phyloP scores from a whole-genome alignment of 805 yeast genomes.

The Cyberlindnera lachancei region DNA sequence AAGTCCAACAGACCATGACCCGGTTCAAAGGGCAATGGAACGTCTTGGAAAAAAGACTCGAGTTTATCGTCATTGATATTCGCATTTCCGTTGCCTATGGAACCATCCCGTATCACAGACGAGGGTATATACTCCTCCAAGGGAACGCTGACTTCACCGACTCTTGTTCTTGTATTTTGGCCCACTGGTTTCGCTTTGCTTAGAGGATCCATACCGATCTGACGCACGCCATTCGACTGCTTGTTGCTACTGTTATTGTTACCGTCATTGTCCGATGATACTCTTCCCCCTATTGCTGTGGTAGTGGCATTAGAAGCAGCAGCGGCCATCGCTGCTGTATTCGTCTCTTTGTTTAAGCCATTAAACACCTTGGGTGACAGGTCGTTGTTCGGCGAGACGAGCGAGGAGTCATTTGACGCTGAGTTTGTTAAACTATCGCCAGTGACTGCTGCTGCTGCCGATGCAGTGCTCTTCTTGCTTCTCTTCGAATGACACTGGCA shows the following conservation, averaged over 20 bases:
- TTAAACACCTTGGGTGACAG: too few relatives aligned
- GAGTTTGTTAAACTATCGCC: too few relatives aligned
- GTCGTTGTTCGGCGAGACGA: too few relatives aligned
- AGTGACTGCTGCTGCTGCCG: not conserved
- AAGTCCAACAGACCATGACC: conserved; percentile 35
- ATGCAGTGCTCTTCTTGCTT: not conserved
- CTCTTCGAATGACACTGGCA: conserved; percentile 23
- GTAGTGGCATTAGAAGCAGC: conserved; percentile 1
- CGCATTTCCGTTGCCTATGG: conserved; percentile 25
- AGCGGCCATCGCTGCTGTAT: not conserved
- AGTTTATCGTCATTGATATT: conserved; percentile 17
- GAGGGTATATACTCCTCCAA: conserved; percentile 31
- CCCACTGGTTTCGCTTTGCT: conserved; percentile 21
- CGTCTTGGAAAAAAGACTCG: conserved; percentile 25
- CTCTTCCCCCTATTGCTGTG: too few relatives aligned
- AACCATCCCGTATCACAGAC: too few relatives aligned
- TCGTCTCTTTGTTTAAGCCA: too few relatives aligned
- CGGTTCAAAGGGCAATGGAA: conserved; percentile 27
- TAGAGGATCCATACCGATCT: conserved; percentile 24
- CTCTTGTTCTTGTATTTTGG: conserved; percentile 21
- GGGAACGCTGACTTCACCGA: conserved; percentile 32
- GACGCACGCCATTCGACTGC: conserved; percentile 9
- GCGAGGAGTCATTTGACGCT: too few relatives aligned
- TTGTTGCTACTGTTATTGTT: conserved; percentile 2
- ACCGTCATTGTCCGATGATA: too few relatives aligned